phyloP scores from a whole-genome alignment of 768 basidiomycete genomes.

The Hericium erinaceus region DNA sequence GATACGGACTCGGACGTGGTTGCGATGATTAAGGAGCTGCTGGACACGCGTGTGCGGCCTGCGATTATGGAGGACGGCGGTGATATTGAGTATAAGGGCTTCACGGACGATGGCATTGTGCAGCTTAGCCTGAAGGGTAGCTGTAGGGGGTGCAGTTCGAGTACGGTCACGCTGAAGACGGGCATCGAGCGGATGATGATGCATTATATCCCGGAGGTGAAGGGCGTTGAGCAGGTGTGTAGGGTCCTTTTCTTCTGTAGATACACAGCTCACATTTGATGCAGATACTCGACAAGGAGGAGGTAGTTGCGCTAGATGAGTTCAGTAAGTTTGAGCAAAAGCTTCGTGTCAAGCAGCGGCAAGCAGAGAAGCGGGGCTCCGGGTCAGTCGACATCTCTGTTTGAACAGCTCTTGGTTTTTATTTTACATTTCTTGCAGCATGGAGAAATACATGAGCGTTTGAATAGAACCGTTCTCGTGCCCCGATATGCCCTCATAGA shows the following conservation, averaged over 20 bases:
- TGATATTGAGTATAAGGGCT: slow-evolving; percentile 93
- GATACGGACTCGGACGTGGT: slow-evolving; percentile 95
- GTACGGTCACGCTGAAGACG: slow-evolving; percentile 89
- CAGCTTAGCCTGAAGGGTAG: slow-evolving; percentile 92
- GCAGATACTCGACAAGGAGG: slow-evolving; percentile 86
- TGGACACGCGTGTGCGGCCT: slow-evolving; percentile 91
- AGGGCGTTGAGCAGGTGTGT: slow-evolving; percentile 79
- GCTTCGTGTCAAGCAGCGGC: slow-evolving; percentile 21
- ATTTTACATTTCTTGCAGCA: slow-evolving; percentile 29
- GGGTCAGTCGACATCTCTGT: slow-evolving; percentile 30
- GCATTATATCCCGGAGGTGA: slow-evolving; percentile 97
- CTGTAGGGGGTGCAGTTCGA: slow-evolving; percentile 91
- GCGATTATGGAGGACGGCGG: slow-evolving; percentile 99
- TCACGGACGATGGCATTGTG: slow-evolving; percentile 77
- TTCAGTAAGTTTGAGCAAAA: slow-evolving; percentile 82
- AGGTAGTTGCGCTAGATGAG: slow-evolving; percentile 76
- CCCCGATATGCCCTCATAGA: neutral
- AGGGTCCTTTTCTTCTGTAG: neutral
- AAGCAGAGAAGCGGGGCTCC: slow-evolving; percentile 33
- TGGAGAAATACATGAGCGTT: slow-evolving; percentile 79
- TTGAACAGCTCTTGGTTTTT: neutral
- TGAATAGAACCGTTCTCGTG: slow-evolving; percentile 21
- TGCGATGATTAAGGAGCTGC: slow-evolving; percentile 96
- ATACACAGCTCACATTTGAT: neutral
- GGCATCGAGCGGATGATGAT: slow-evolving; percentile 98